Evolutionary conservation across 768 basidiomycete genomes (phyloP).

Genomic region (Lanmaoa rubissima): DNA sequence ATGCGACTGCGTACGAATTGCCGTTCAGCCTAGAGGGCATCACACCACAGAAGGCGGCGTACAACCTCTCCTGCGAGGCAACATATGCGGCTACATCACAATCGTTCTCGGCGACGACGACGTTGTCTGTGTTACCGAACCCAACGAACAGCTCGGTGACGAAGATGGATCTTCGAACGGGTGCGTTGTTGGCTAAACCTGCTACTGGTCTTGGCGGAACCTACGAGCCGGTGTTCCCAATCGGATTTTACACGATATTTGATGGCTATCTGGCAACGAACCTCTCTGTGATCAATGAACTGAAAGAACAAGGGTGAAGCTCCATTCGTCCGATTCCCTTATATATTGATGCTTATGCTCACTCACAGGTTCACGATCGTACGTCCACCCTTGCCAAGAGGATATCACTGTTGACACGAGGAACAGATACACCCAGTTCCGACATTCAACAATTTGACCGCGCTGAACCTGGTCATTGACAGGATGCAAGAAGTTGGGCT

Average conservation of each 20-base stretch:
- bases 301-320: slow-evolving; percentile 32
- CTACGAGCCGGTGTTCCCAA: slow-evolving; percentile 51
- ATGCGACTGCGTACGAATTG: too few relatives aligned
- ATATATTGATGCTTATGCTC: neutral
- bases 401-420: neutral
- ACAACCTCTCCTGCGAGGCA: slow-evolving; percentile 30
- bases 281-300: slow-evolving; percentile 28
- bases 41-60: slow-evolving; percentile 37
- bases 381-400: slow-evolving; percentile 10
- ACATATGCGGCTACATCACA: slow-evolving; percentile 36
- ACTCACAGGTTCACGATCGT: slow-evolving; percentile 30
- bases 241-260: slow-evolving; percentile 46
- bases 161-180: slow-evolving; percentile 61
- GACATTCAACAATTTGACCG: slow-evolving; percentile 56
- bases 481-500: slow-evolving; percentile 66
- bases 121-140: slow-evolving; percentile 49
- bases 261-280: slow-evolving; percentile 26
- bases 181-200: slow-evolving; percentile 51
- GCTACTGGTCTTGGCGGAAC: slow-evolving; percentile 47
- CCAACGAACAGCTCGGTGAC: slow-evolving; percentile 55
- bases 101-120: slow-evolving; percentile 43
- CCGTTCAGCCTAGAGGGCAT: slow-evolving; percentile 20
- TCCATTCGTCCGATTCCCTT: neutral
- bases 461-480: slow-evolving; percentile 57
- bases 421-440: slow-evolving; percentile 69